Evolutionary conservation across 192 early-diverging fungal species (phyloP).

Genomic region (Backusella mclennaniae): DNA sequence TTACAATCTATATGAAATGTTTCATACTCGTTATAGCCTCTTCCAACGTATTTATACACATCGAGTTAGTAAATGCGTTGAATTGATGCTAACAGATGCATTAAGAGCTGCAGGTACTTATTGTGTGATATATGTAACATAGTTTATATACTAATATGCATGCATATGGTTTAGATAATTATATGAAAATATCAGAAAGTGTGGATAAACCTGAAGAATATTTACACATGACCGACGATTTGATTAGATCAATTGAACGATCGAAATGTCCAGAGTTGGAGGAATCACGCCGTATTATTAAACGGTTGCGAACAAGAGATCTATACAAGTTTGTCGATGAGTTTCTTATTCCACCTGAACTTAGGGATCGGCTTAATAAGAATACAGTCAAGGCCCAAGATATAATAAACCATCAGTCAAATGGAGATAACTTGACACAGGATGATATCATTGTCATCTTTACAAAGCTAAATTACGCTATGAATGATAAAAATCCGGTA

Average conservation of each 20-base stretch:
- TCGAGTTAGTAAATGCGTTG: slow-evolving; percentile 73
- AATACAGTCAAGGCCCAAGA: slow-evolving; percentile 52
- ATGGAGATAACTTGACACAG: slow-evolving; percentile 58
- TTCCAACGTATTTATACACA: slow-evolving; percentile 90
- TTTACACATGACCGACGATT: slow-evolving; percentile 77
- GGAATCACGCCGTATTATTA: slow-evolving; percentile 67
- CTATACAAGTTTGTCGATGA: slow-evolving; percentile 89
- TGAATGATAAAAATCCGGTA: slow-evolving; percentile 84
- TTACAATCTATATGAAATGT: slow-evolving; percentile 85
- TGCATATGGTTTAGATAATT: slow-evolving; percentile 41
- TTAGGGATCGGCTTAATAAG: slow-evolving; percentile 26
- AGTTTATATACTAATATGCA: not conserved
- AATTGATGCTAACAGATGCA: slow-evolving; percentile 90
- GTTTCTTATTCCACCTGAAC: slow-evolving; percentile 58
- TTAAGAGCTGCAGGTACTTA: slow-evolving; percentile 64
- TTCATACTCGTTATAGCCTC: slow-evolving; percentile 76
- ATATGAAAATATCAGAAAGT: slow-evolving; percentile 59
- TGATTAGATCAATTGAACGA: slow-evolving; percentile 73
- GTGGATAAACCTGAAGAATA: slow-evolving; percentile 69
- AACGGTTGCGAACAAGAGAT: slow-evolving; percentile 74
- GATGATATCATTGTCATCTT: slow-evolving; percentile 77
- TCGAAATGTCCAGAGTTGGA: slow-evolving; percentile 59
- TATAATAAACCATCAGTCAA: slow-evolving; percentile 59
- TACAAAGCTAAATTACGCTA: slow-evolving; percentile 78
- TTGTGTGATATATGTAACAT: not conserved